Evolutionary conservation across 2,329 filamentous ascomycete genomes (phyloP), one percentile per base, ranked within the genome.

Genomic region (Stagonosporopsis vannaccii): DNA sequence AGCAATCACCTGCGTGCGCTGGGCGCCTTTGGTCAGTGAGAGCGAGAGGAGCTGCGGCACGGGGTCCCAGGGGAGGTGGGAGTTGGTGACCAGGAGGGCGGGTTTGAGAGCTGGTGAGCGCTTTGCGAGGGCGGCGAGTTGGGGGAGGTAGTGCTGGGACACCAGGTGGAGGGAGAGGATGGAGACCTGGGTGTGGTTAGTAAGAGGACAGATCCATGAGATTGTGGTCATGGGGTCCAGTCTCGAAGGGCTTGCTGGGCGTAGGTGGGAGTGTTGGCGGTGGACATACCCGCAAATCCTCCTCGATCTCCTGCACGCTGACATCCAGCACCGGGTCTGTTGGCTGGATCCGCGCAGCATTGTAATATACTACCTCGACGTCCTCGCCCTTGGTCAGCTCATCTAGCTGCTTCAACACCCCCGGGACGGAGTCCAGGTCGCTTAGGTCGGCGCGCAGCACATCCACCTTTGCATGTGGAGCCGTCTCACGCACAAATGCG

Each of bases 351-450:
- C 80, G 69, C 3, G 82, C 83, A 0, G 82, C 81, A 60, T 85
- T 85, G 74, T 80, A 85, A 39, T 83, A 77, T 3, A 85, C 73
- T 20, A 79, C 79, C 42, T 83, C 79, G 1, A 83, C 69, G 2
- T 65, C 60, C n/a, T 72, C 72, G 2, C 70, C 67, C 4, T 51
- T 4, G 1, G 74, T 70, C 42, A 71, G 44, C 0, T 43, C 25
- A n/a, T 79, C 79, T 4, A 81, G 73, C 33, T 81, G 69, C 6
- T 73, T 64, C 4, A 85, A 71, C 0, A 75, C 75, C 12, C 60
- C 63, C 4, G 70, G 68, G 35, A 84, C 72, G 3, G 72, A 69
- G 0, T 65, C 57, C 0, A 75, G 65, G 46, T 83, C 73, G 13
- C 75, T 68, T 8, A 84, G 68, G 58, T 85, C 81, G 39, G 80